These are phyloP conservation scores for Myxozyma kluyveri DNA, from an alignment of 805 yeast species.

Conservation along the genomic window DNA sequence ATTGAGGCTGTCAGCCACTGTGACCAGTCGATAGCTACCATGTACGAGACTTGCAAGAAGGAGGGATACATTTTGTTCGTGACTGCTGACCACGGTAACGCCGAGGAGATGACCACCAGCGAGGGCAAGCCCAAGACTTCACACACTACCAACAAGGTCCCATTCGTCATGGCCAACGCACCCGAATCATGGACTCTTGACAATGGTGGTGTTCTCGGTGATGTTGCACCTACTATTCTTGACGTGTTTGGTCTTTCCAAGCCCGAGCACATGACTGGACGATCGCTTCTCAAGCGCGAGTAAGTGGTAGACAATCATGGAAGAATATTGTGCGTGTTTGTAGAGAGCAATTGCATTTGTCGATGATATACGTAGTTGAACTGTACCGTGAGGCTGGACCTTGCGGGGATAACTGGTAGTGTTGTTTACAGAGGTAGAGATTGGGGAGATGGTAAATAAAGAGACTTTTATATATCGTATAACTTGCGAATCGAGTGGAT, in stretches of 20 bases:
- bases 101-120: constrained; percentile 32
- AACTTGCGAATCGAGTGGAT: too few relatives aligned
- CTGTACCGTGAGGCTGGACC: too few relatives aligned
- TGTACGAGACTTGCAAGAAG: constrained; percentile 27
- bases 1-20: constrained; percentile 30
- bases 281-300: constrained; percentile 19
- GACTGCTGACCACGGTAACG: constrained; percentile 33
- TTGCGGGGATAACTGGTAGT: too few relatives aligned
- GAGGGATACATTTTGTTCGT: constrained; percentile 27
- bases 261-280: constrained; percentile 32
- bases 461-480: too few relatives aligned
- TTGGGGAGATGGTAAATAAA: too few relatives aligned
- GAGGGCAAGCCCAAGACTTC: constrained; percentile 31
- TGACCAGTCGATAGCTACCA: constrained; percentile 28
- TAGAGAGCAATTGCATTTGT: too few relatives aligned
- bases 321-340: too few relatives aligned
- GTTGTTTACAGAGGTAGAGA: too few relatives aligned
- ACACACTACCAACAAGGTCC: constrained; percentile 31
- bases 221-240: constrained; percentile 32
- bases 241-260: constrained; percentile 28
- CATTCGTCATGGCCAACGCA: constrained; percentile 32
- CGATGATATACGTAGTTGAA: too few relatives aligned
- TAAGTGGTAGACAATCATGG: neutral
- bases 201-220: constrained; percentile 31
- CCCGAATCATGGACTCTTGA: constrained; percentile 26